Percentiles rank a stretch among this genome's conserved stretches.
These are phyloP conservation scores for Populus trichocarpa DNA, from an alignment of 441 rosid genomes.

Conservation along the genomic window DNA sequence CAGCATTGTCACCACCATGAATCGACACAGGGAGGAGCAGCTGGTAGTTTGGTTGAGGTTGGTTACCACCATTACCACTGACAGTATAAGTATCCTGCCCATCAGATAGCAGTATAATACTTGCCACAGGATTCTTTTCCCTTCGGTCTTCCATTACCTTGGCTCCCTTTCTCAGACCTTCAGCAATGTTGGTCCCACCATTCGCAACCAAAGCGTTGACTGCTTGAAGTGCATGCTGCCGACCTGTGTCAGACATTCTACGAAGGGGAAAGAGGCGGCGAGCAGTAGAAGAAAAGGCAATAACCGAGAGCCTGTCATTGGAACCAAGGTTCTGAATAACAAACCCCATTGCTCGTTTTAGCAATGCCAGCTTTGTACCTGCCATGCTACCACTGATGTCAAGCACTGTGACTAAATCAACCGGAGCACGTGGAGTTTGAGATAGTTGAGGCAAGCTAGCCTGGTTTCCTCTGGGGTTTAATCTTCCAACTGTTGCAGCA, in stretches of 20 bases:
- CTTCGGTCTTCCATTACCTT: conserved; percentile 83
- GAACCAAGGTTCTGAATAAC: conserved; percentile 96
- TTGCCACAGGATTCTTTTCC: conserved; percentile 79
- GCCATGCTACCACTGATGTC: conserved; percentile 99
- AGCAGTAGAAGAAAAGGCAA: conserved; percentile 98
- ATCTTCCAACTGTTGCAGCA: conserved; percentile 36
- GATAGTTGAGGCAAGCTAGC: conserved; percentile 35
- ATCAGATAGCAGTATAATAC: conserved; percentile 87
- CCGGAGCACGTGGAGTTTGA: conserved; percentile 64
- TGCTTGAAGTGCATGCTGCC: conserved; percentile 81
- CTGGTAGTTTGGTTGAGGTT: conserved; percentile 57
- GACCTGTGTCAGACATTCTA: conserved; percentile 75
- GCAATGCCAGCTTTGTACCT: conserved; percentile 92
- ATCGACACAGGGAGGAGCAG: conserved; percentile 67
- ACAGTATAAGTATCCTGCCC: conserved; percentile 86
- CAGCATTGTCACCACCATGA: conserved; percentile 42
- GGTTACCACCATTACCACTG: conserved; percentile 35
- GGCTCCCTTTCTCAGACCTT: conserved; percentile 87
- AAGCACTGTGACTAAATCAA: conserved; percentile 92
- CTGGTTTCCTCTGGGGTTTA: conserved; percentile 27
- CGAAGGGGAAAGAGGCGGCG: conserved; percentile 82
- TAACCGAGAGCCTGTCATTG: conserved; percentile 89
- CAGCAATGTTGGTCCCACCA: conserved; percentile 99
- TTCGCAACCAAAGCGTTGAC: conserved; percentile 86
- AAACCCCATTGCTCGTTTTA: conserved; percentile 98